Evolutionary conservation across 139 green algal species (phyloP).

Genomic region (Chlamydomonas asymmetrica): DNA sequence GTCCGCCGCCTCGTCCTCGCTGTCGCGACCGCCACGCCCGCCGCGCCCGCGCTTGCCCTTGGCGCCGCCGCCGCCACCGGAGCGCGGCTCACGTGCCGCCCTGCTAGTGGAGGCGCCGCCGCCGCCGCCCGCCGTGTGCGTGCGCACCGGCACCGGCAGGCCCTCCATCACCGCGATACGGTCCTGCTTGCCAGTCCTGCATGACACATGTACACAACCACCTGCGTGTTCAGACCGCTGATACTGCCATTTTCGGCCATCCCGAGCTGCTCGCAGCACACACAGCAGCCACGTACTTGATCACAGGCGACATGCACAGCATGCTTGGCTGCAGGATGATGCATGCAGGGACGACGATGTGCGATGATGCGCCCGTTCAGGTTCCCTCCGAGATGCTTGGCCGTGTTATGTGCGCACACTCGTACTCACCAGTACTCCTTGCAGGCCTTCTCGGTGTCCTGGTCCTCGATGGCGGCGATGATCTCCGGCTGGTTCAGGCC

Average conservation of each 20-base stretch:
- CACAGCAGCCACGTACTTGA: no score
- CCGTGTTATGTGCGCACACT: not conserved
- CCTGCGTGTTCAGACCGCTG: not conserved
- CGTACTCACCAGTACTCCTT: constrained; percentile 76
- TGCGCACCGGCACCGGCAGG: constrained; percentile 21
- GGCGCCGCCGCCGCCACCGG: constrained; percentile 4
- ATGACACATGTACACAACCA: no score
- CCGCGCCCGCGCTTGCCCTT: not conserved
- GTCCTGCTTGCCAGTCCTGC: constrained; percentile 54
- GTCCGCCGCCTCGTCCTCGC: constrained; percentile 27
- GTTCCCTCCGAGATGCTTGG: not conserved
- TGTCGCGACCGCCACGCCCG: not conserved
- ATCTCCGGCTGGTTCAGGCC: constrained; percentile 85
- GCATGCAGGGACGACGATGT: no score
- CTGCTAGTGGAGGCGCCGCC: no score
- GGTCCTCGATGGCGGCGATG: constrained; percentile 71
- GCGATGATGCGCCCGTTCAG: no score
- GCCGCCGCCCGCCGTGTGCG: not conserved
- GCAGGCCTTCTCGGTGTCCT: constrained; percentile 74
- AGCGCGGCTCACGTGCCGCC: no score
- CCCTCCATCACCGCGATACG: constrained; percentile 41
- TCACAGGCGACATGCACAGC: no score
- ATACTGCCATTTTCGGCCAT: not conserved
- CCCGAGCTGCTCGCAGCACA: no score
- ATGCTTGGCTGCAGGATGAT: no score